Percentiles rank a stretch among this genome's conserved stretches.
These are phyloP conservation scores for Pseudocercospora eumusae DNA, from an alignment of 2,329 filamentous ascomycete species.

Conservation along the genomic window DNA sequence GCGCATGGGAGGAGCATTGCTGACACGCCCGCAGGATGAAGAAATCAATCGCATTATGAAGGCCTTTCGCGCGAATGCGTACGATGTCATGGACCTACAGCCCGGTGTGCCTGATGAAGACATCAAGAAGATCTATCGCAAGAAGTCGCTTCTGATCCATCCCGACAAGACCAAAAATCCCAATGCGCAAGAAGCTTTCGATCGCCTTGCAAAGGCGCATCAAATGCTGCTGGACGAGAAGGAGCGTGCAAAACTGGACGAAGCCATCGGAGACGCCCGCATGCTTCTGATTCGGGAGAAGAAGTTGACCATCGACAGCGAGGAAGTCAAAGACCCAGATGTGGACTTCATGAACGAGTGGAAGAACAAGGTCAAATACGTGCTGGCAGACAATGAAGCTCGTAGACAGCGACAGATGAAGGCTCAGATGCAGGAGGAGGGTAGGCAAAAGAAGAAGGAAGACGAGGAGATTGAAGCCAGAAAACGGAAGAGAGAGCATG, in stretches of 20 bases:
- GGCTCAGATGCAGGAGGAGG: constrained; percentile 95
- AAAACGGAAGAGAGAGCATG: constrained; percentile 72
- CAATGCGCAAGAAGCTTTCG: constrained; percentile 89
- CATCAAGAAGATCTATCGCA: constrained; percentile 92
- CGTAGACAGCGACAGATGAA: constrained; percentile 81
- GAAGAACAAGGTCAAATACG: constrained; percentile 85
- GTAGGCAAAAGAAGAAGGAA: constrained; percentile 78
- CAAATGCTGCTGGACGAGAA: constrained; percentile 92
- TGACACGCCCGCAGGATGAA: constrained; percentile 64
- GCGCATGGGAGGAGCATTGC: background rate
- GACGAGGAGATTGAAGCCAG: constrained; percentile 76
- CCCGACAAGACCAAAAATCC: constrained; percentile 96
- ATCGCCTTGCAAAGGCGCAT: constrained; percentile 93
- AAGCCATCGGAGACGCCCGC: constrained; percentile 92
- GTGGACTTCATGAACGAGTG: constrained; percentile 80
- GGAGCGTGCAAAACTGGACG: constrained; percentile 80
- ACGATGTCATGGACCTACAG: constrained; percentile 92
- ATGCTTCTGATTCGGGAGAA: constrained; percentile 92
- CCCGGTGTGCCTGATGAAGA: constrained; percentile 93
- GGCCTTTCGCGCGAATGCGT: constrained; percentile 81
- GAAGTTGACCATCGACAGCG: constrained; percentile 86
- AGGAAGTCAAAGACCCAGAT: constrained; percentile 72
- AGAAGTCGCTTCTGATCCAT: constrained; percentile 98
- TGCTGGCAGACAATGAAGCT: constrained; percentile 90
- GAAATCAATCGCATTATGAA: constrained; percentile 94